Conservation (phyloP, 177 flowering plant genomes). For the Vitis hybrid region DNA sequence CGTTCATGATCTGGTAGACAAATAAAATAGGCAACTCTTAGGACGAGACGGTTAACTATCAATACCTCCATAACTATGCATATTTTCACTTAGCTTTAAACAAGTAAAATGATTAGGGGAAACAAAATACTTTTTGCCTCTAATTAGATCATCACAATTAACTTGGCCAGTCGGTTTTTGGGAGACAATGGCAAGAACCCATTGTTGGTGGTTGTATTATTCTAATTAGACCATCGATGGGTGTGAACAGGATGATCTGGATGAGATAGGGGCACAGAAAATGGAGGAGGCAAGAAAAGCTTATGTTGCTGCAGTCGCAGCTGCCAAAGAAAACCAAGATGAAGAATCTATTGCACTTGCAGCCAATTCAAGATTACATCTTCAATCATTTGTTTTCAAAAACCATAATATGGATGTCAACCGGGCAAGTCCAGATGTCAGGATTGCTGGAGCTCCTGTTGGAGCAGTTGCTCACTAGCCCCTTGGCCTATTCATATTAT, state of each 20-base stretch:
- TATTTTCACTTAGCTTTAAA: too few relatives aligned
- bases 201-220: neutral
- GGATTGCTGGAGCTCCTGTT: conserved; percentile 10
- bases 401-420: conserved; percentile 1
- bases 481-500: neutral
- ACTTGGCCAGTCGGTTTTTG: neutral
- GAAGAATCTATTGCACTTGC: conserved; percentile 75
- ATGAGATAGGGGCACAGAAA: conserved; percentile 49
- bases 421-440: neutral
- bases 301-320: conserved; percentile 65
- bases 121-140: too few relatives aligned
- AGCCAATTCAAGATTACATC: conserved; percentile 63
- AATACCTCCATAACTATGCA: too few relatives aligned
- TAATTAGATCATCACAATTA: too few relatives aligned
- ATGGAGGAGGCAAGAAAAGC: conserved; percentile 80
- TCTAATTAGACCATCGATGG: neutral
- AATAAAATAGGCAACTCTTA: too few relatives aligned
- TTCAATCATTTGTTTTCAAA: conserved; percentile 56
- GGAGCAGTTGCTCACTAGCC: neutral
- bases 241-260: conserved; percentile 53
- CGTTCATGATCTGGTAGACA: neutral
- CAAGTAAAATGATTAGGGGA: too few relatives aligned
- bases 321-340: conserved; percentile 70
- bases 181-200: neutral
- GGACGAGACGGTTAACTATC: too few relatives aligned